A percentile compares a stretch with the other conserved stretches of the same genome.
phyloP scores from a whole-genome alignment of 2,329 filamentous ascomycete genomes.

The Penicillium sp. region DNA sequence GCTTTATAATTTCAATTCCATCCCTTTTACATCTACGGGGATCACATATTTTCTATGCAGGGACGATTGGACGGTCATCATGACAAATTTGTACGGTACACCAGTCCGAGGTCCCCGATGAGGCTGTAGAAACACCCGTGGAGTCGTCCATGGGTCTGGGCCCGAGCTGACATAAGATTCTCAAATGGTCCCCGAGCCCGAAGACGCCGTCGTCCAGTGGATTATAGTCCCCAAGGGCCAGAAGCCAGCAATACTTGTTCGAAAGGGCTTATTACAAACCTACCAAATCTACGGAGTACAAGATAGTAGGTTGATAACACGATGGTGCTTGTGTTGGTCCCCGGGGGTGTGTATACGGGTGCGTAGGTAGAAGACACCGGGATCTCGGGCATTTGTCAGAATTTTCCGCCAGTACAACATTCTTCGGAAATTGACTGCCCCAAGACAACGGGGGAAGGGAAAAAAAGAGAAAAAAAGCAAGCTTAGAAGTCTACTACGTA shows the following conservation, averaged over 20 bases:
- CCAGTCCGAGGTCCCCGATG: not conserved
- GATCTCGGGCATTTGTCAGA: not conserved
- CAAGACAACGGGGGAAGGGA: too few relatives aligned
- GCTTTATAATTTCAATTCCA: conserved; percentile 8
- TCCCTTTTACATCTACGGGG: not conserved
- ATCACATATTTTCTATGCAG: not conserved
- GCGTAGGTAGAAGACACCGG: not conserved
- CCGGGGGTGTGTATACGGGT: not conserved
- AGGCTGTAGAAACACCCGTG: not conserved
- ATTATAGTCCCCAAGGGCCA: not conserved
- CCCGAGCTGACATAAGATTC: conserved; percentile 3
- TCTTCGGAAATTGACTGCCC: too few relatives aligned
- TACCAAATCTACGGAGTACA: too few relatives aligned
- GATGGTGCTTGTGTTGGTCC: not conserved
- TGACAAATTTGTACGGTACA: not conserved
- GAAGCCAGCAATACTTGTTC: not conserved
- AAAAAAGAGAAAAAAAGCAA: too few relatives aligned
- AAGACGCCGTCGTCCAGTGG: not conserved
- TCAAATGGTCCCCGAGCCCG: conserved; percentile 1
- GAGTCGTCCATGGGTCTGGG: not conserved
- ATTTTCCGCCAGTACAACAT: not conserved
- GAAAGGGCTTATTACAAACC: not conserved
- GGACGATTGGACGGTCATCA: not conserved
- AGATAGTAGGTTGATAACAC: not conserved
- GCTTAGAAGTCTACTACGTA: too few relatives aligned